Conservation (phyloP, 345 rosid species). For the Euphorbia pulcherrima region DNA sequence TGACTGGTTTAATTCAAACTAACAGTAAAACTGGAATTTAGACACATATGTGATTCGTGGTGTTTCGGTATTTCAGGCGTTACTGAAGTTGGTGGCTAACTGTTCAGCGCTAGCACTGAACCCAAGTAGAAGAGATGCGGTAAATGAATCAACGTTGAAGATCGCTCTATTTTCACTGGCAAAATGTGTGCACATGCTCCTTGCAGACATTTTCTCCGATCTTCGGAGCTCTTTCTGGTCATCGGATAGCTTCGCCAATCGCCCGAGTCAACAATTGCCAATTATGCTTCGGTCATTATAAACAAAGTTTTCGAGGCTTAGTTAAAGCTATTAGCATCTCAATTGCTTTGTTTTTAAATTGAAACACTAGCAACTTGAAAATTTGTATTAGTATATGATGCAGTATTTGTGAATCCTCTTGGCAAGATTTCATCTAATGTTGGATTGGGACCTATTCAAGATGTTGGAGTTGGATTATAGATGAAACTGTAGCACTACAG, state of each 20-base stretch:
- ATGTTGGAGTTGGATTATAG: no score
- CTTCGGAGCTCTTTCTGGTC: constrained; percentile 72
- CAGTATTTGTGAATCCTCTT: no score
- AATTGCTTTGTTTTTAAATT: constrained; percentile 8
- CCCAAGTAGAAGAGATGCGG: constrained; percentile 64
- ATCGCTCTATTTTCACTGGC: constrained; percentile 89
- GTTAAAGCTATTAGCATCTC: neutral
- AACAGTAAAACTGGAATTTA: neutral
- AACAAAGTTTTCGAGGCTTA: constrained; percentile 55
- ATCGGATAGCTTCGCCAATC: constrained; percentile 78
- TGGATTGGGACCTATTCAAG: no score
- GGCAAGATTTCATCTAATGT: no score
- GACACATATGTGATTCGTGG: no score
- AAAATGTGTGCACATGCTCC: constrained; percentile 77
- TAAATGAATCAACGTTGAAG: constrained; percentile 80
- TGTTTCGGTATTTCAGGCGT: constrained; percentile 47
- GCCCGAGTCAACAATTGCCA: constrained; percentile 75
- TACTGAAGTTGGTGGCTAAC: constrained; percentile 68
- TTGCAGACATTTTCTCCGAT: constrained; percentile 64
- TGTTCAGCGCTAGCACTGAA: constrained; percentile 64
- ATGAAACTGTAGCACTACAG: no score
- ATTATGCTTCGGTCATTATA: constrained; percentile 68
- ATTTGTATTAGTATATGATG: no score
- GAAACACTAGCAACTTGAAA: no score
- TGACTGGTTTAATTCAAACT: neutral